These are phyloP conservation scores for Candida sp. DNA, from an alignment of 1,139 yeast genomes.

Conservation along the genomic window DNA sequence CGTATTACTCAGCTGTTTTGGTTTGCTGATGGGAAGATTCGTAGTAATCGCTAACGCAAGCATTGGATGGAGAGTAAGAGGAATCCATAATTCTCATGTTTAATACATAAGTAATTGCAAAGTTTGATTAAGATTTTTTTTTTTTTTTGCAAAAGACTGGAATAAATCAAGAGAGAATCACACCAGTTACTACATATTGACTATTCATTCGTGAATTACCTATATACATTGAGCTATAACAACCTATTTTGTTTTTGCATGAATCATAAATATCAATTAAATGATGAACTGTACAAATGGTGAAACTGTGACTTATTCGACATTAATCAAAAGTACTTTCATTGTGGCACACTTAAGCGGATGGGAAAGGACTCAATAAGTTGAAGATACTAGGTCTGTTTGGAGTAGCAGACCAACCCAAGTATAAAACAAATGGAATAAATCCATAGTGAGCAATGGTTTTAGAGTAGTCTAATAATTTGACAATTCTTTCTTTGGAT, in stretches of 20 bases:
- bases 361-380: conserved; percentile 72
- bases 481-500: conserved; percentile 84
- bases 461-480: conserved; percentile 78
- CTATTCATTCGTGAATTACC: conserved; percentile 5
- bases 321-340: neutral
- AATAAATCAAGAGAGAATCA: too few species aligned
- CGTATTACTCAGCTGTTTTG: neutral
- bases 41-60: too few species aligned
- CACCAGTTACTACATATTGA: neutral
- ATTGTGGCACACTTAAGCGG: conserved; percentile 41
- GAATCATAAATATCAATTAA: neutral
- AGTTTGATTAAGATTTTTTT: too few species aligned
- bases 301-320: neutral
- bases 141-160: too few species aligned
- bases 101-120: too few species aligned
- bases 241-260: neutral
- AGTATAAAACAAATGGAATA: conserved; percentile 90
- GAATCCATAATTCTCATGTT: too few species aligned
- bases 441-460: conserved; percentile 93
- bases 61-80: too few species aligned
- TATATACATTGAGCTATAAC: conserved; percentile 8
- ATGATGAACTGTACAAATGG: neutral
- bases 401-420: conserved; percentile 87
- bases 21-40: too few species aligned
- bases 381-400: conserved; percentile 82